Evolutionary conservation across 2,329 filamentous ascomycete genomes (phyloP).

Genomic region (Aspergillus udagawae): DNA sequence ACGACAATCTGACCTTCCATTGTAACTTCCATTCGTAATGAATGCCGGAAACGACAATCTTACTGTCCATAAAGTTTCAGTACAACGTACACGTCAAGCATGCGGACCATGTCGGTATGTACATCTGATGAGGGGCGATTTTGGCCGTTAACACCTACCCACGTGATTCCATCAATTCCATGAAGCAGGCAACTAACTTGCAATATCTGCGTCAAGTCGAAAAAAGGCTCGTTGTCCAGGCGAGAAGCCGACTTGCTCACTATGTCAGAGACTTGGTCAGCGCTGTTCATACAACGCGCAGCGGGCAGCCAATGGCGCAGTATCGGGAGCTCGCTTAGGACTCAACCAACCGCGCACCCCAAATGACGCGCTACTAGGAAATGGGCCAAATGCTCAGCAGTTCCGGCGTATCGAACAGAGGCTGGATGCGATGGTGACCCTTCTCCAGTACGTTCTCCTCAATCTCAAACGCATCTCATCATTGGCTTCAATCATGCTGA

Average conservation of each 20-base stretch:
- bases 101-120: slow-evolving; percentile 24
- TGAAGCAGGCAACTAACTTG: neutral
- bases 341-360: neutral
- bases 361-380: neutral
- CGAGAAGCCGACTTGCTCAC: slow-evolving; percentile 23
- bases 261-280: slow-evolving; percentile 21
- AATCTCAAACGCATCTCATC: too few relatives aligned
- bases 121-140: neutral
- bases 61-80: slow-evolving; percentile 22
- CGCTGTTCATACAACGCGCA: slow-evolving; percentile 17
- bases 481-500: too few relatives aligned
- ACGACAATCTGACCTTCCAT: too few relatives aligned
- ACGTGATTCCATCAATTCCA: too few relatives aligned
- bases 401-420: slow-evolving; percentile 20
- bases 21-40: too few relatives aligned
- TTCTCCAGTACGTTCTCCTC: slow-evolving; percentile 15
- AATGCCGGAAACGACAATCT: slow-evolving; percentile 14
- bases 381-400: slow-evolving; percentile 8
- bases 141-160: too few relatives aligned
- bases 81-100: slow-evolving; percentile 23
- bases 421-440: slow-evolving; percentile 16
- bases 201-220: slow-evolving; percentile 9
- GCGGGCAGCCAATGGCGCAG: slow-evolving; percentile 1
- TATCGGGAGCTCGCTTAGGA: neutral
- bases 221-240: slow-evolving; percentile 26